phyloP scores from a whole-genome alignment of 106 monocot genomes.

The Cymbidium sinense region DNA sequence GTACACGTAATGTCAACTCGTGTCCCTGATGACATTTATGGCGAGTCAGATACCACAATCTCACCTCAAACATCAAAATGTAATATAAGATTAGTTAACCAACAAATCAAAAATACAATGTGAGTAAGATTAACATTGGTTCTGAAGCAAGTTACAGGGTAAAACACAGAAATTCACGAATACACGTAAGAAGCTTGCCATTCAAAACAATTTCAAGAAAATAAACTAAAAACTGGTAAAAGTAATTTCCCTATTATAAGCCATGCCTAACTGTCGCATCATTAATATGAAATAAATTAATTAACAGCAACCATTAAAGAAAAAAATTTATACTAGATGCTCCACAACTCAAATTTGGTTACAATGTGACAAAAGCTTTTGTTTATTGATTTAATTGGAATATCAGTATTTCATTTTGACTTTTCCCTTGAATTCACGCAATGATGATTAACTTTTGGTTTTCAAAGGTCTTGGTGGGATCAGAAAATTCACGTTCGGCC shows the following conservation, averaged over 20 bases:
- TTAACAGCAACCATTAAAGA: too few species aligned
- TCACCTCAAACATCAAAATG: background rate
- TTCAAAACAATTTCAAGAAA: background rate
- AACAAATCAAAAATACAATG: background rate
- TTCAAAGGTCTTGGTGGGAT: too few species aligned
- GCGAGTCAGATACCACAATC: constrained; percentile 11
- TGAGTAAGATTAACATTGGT: background rate
- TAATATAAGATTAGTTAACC: background rate
- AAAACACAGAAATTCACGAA: background rate
- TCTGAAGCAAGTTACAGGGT: background rate
- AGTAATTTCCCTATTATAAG: background rate
- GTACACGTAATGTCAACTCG: constrained; percentile 84
- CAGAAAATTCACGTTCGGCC: too few species aligned
- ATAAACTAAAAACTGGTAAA: background rate
- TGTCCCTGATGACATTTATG: constrained; percentile 67
- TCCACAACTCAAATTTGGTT: too few species aligned
- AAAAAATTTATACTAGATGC: too few species aligned
- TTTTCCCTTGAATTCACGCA: too few species aligned
- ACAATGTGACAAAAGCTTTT: too few species aligned
- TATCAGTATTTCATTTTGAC: too few species aligned
- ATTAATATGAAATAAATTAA: too few species aligned
- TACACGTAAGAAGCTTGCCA: background rate
- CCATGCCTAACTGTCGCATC: too few species aligned
- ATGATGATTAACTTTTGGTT: too few species aligned
- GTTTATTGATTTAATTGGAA: too few species aligned